Evolutionary conservation across 495 filamentous ascomycete species (phyloP).

Genomic region (Tetracladium setigerum): DNA sequence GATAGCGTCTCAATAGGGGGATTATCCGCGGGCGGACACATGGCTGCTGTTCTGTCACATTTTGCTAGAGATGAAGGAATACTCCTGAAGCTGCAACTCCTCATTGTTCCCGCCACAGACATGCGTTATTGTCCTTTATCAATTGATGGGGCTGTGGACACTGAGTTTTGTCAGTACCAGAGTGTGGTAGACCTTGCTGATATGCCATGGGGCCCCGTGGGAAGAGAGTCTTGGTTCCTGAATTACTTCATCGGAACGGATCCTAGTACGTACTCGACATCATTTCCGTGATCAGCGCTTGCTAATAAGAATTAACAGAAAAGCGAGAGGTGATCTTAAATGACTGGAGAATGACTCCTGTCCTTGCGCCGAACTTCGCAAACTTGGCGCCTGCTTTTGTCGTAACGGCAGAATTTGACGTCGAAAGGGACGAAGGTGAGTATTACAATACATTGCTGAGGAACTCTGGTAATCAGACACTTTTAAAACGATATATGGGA

Average conservation of each 20-base stretch:
- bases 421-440: slow-evolving; percentile 24
- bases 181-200: slow-evolving; percentile 20
- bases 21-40: slow-evolving; percentile 38
- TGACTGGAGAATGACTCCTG: slow-evolving; percentile 23
- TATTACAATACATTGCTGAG: slow-evolving; percentile 15
- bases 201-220: slow-evolving; percentile 22
- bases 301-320: background rate
- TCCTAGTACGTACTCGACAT: background rate
- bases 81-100: slow-evolving; percentile 21
- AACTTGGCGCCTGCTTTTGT: slow-evolving; percentile 22
- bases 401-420: slow-evolving; percentile 24
- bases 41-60: slow-evolving; percentile 34
- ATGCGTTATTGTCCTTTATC: slow-evolving; percentile 19
- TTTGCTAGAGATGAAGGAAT: slow-evolving; percentile 26
- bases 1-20: slow-evolving; percentile 28
- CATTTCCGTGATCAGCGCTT: background rate
- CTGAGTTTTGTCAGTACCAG: slow-evolving; percentile 16
- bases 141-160: background rate
- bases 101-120: slow-evolving; percentile 23
- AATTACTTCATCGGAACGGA: slow-evolving; percentile 23
- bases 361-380: slow-evolving; percentile 17
- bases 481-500: slow-evolving; percentile 18
- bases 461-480: slow-evolving; percentile 17
- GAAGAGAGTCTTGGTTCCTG: slow-evolving; percentile 23
- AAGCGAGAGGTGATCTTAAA: slow-evolving; percentile 12